Conservation (phyloP, 2,329 filamentous ascomycete species). For the Aspergillus uvarum region DNA sequence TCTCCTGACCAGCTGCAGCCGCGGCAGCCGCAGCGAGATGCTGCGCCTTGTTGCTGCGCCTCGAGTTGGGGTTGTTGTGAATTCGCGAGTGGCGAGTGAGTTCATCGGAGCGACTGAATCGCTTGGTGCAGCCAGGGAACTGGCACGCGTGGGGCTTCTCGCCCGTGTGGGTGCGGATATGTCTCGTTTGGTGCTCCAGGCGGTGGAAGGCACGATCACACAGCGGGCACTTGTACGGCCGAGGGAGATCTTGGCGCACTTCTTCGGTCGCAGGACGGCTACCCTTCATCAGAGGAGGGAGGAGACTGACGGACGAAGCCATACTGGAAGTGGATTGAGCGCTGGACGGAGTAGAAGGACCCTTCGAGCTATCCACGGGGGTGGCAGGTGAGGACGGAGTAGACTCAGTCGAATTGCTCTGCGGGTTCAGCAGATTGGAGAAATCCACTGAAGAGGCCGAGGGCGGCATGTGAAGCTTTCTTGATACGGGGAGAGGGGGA, state of each 20-base stretch:
- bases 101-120: slow-evolving; percentile 95
- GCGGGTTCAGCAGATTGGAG: slow-evolving; percentile 71
- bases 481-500: slow-evolving; percentile 12
- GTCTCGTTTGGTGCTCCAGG: slow-evolving; percentile 85
- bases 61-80: slow-evolving; percentile 97
- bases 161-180: slow-evolving; percentile 95
- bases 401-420: slow-evolving; percentile 37
- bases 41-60: slow-evolving; percentile 83
- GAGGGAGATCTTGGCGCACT: slow-evolving; percentile 74
- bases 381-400: slow-evolving; percentile 22
- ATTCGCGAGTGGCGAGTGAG: slow-evolving; percentile 95
- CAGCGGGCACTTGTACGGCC: slow-evolving; percentile 96
- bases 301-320: slow-evolving; percentile 46
- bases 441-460: slow-evolving; percentile 72
- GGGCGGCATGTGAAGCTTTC: slow-evolving; percentile 67
- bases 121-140: slow-evolving; percentile 93
- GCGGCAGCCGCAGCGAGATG: slow-evolving; percentile 60
- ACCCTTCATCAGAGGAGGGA: slow-evolving; percentile 47
- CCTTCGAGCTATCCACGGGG: slow-evolving; percentile 27
- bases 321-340: slow-evolving; percentile 36
- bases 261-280: slow-evolving; percentile 60
- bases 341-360: slow-evolving; percentile 28
- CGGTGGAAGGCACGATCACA: slow-evolving; percentile 99
- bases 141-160: slow-evolving; percentile 97
- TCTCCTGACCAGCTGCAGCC: slow-evolving; percentile 54